Evolutionary conservation across 2,329 filamentous ascomycete genomes (phyloP).

Genomic region (Pseudogymnoascus sp.): DNA sequence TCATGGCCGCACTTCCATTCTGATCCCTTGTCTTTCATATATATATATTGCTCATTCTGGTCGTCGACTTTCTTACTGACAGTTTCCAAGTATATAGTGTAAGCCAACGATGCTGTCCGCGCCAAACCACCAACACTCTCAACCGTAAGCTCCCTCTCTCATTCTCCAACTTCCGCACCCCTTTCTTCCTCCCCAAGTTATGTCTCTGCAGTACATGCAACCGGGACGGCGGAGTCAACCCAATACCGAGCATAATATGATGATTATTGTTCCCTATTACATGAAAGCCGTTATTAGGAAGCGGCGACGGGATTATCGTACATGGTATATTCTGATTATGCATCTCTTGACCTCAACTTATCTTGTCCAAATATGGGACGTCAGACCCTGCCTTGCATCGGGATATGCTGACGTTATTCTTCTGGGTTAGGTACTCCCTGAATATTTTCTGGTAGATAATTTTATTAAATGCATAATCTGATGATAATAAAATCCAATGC

Average conservation of each 20-base stretch:
- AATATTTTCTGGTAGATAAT: neutral
- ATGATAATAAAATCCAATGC: neutral
- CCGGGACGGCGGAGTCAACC: neutral
- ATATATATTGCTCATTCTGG: neutral
- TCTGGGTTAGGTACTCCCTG: neutral
- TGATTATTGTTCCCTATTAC: conserved; percentile 8
- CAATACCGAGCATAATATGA: conserved; percentile 4
- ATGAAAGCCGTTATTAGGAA: conserved; percentile 6
- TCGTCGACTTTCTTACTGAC: neutral
- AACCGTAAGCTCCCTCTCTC: neutral
- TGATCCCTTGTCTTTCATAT: neutral
- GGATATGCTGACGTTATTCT: neutral
- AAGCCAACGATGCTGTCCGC: neutral
- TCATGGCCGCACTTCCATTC: conserved; percentile 5
- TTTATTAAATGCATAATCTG: neutral
- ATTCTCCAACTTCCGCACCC: neutral
- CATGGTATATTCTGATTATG: conserved; percentile 8
- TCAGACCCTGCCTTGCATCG: neutral
- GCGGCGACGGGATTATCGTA: conserved; percentile 4
- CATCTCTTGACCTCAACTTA: neutral
- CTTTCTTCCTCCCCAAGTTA: neutral
- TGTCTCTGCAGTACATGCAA: neutral
- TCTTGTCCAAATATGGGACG: neutral
- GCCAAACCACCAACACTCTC: neutral
- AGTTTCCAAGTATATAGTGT: neutral